Evolutionary conservation across 441 rosid species (phyloP).

Genomic region (Breynia disticha): DNA sequence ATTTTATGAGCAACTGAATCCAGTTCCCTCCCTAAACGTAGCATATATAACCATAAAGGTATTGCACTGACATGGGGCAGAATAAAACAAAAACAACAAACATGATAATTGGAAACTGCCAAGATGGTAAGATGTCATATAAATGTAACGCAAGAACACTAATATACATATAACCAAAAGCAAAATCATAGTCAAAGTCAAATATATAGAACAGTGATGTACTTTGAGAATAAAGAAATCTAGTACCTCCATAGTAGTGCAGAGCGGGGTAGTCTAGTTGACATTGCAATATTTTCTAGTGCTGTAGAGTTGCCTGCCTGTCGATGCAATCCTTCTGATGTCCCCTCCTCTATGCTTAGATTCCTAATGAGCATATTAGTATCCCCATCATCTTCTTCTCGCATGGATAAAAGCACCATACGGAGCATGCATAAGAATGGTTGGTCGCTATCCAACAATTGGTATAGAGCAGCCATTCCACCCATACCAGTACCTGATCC

Average conservation of each 20-base stretch:
- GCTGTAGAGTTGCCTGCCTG: conserved; percentile 31
- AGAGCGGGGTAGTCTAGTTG: conserved; percentile 67
- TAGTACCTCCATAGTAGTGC: conserved; percentile 95
- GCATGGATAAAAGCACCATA: conserved; percentile 96
- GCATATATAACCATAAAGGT: too few relatives aligned
- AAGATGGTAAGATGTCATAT: too few relatives aligned
- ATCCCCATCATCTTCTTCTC: conserved; percentile 94
- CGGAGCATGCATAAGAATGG: conserved; percentile 99
- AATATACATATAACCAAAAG: neutral
- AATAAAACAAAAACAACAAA: too few relatives aligned
- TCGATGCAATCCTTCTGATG: conserved; percentile 38
- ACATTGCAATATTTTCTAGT: conserved; percentile 45
- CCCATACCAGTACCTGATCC: conserved; percentile 99
- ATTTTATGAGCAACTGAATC: too few relatives aligned
- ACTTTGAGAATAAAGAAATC: neutral
- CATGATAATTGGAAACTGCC: too few relatives aligned
- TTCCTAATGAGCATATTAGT: conserved; percentile 68
- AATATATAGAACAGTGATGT: neutral
- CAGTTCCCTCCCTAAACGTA: too few relatives aligned
- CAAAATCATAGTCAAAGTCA: neutral
- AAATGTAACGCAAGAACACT: neutral
- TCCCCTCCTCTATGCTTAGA: conserved; percentile 41
- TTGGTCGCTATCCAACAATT: conserved; percentile 95
- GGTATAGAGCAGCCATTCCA: conserved; percentile 97
- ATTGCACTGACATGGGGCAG: too few relatives aligned